A percentile compares a stretch with the other conserved stretches of the same genome.
Conservation (phyloP, 805 yeast genomes). For the Lachancea sp. region DNA sequence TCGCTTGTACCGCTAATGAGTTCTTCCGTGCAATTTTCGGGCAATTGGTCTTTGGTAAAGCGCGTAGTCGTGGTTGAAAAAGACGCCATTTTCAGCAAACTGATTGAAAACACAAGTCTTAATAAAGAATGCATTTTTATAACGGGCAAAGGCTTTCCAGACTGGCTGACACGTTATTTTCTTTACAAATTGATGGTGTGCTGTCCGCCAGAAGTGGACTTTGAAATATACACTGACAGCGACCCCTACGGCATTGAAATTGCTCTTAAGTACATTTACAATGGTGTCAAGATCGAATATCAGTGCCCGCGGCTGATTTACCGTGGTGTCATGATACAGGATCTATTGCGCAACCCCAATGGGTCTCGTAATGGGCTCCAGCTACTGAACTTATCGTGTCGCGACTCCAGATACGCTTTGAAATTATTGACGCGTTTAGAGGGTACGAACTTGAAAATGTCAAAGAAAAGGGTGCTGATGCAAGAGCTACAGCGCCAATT, state of each 20-base stretch:
- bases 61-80: constrained; percentile 44
- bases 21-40: constrained; percentile 4
- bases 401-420: constrained; percentile 28
- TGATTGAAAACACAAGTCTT: constrained; percentile 14
- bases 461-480: not conserved
- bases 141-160: constrained; percentile 72
- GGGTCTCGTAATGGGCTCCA: constrained; percentile 7
- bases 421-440: constrained; percentile 17
- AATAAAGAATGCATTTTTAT: constrained; percentile 30
- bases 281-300: constrained; percentile 6
- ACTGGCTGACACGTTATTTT: constrained; percentile 45
- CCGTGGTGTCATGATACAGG: constrained; percentile 19
- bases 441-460: not conserved
- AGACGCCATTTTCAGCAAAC: constrained; percentile 42
- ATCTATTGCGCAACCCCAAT: constrained; percentile 10
- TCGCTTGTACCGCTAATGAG: constrained; percentile 38
- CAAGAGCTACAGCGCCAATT: constrained; percentile 52
- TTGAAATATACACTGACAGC: constrained; percentile 51
- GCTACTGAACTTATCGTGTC: constrained; percentile 18
- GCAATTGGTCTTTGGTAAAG: not conserved
- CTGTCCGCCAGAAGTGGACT: constrained; percentile 25
- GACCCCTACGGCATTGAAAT: constrained; percentile 64
- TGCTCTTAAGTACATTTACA: constrained; percentile 38
- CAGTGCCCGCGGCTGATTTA: constrained; percentile 15
- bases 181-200: constrained; percentile 25